Percentiles rank a stretch among this genome's conserved stretches.
phyloP scores from a whole-genome alignment of 2,329 filamentous ascomycete genomes.

The Dryadomyces quercus-mongolicae region DNA sequence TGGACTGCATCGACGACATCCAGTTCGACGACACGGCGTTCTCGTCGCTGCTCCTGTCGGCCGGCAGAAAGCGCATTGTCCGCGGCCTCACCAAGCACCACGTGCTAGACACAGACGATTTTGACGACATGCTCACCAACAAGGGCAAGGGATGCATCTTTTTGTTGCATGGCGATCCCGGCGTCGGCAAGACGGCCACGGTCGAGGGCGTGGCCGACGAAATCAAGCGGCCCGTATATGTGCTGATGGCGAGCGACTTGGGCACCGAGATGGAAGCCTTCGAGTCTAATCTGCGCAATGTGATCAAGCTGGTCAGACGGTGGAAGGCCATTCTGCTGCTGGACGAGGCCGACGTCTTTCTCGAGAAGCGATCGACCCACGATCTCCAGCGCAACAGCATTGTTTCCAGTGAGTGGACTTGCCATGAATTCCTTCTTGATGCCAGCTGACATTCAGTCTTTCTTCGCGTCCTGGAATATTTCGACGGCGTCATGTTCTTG shows the following conservation, averaged over 20 bases:
- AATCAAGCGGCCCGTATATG: conserved; percentile 35
- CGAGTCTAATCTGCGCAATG: conserved; percentile 52
- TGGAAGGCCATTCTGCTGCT: conserved; percentile 64
- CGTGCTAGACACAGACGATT: conserved; percentile 16
- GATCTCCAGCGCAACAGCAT: conserved; percentile 28
- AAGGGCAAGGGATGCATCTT: conserved; percentile 23
- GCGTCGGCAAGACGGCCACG: conserved; percentile 37
- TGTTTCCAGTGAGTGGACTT: conserved; percentile 15
- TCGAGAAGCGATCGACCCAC: conserved; percentile 12
- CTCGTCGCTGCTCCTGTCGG: conserved; percentile 18
- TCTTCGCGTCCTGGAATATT: conserved; percentile 33
- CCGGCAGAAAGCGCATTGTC: conserved; percentile 17
- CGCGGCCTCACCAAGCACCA: conserved; percentile 18
- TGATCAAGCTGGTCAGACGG: conserved; percentile 59
- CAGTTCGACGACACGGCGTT: conserved; percentile 34
- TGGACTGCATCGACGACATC: conserved; percentile 27
- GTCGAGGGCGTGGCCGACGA: conserved; percentile 37
- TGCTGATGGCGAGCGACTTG: conserved; percentile 53
- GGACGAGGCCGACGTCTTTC: conserved; percentile 48
- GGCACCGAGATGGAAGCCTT: conserved; percentile 53
- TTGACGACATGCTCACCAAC: conserved; percentile 11
- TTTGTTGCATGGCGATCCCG: conserved; percentile 33
- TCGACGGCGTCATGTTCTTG: conserved; percentile 35
- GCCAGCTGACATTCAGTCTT: conserved; percentile 13
- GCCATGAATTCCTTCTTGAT: neutral